These are phyloP conservation scores for Guadua angustifolia DNA, from an alignment of 176 grass and related monocot genomes.

Conservation along the genomic window DNA sequence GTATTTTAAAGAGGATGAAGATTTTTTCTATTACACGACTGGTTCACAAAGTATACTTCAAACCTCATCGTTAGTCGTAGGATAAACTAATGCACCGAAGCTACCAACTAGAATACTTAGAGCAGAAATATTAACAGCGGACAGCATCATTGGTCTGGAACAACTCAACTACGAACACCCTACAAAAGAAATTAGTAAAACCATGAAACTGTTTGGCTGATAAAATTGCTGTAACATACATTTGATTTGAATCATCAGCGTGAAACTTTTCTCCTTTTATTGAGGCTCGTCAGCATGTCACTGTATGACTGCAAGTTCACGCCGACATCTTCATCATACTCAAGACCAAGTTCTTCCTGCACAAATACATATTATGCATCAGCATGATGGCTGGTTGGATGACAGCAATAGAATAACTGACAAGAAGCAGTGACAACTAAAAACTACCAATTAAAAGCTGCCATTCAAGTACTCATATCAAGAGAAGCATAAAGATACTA, in stretches of 20 bases:
- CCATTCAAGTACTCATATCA: not conserved
- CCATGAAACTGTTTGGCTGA: conserved; percentile 30
- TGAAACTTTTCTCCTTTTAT: conserved; percentile 69
- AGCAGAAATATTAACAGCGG: conserved; percentile 34
- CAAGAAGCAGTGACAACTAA: not conserved
- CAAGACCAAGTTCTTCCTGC: conserved; percentile 94
- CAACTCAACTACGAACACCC: not conserved
- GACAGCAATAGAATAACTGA: not conserved
- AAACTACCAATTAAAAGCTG: not conserved
- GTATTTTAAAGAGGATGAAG: conserved; percentile 6
- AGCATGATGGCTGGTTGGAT: not conserved
- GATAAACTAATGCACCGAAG: conserved; percentile 10
- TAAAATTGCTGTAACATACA: conserved; percentile 30
- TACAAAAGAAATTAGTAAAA: not conserved
- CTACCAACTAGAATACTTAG: conserved; percentile 21
- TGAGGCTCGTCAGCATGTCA: conserved; percentile 60
- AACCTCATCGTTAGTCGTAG: not conserved
- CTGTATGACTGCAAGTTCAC: conserved; percentile 58
- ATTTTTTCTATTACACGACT: conserved; percentile 8
- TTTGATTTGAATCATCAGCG: conserved; percentile 44
- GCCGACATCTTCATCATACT: conserved; percentile 94
- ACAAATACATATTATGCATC: conserved; percentile 34
- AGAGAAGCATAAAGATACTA: not conserved
- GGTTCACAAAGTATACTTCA: not conserved
- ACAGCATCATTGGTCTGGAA: not conserved